Percentiles rank a stretch among this genome's conserved stretches.
phyloP scores from a whole-genome alignment of 1,139 yeast genomes.

The Magnusiomyces suaveolens region DNA sequence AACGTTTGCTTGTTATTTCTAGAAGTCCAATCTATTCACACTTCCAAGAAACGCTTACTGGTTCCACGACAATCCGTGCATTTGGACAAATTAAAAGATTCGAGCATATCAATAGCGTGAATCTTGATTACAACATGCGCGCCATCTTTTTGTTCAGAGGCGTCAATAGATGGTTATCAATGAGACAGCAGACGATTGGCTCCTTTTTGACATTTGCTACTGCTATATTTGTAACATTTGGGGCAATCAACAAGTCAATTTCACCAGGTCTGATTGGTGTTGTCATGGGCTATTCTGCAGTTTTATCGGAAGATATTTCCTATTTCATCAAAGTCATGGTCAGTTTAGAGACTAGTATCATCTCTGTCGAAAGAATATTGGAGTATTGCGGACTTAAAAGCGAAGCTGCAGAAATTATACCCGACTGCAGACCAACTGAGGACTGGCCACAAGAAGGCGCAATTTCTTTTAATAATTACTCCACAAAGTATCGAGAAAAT shows the following conservation, averaged over 20 bases:
- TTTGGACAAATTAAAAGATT: constrained; percentile 44
- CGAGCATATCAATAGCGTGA: constrained; percentile 44
- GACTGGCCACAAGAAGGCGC: constrained; percentile 57
- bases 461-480: constrained; percentile 48
- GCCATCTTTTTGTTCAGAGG: constrained; percentile 48
- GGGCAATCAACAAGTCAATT: constrained; percentile 44
- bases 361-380: constrained; percentile 64
- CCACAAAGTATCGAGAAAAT: constrained; percentile 54
- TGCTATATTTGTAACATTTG: constrained; percentile 40
- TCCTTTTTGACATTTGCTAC: constrained; percentile 53
- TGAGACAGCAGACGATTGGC: constrained; percentile 61
- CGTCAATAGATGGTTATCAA: constrained; percentile 63
- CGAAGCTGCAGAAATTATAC: constrained; percentile 43
- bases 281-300: constrained; percentile 60
- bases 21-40: constrained; percentile 73
- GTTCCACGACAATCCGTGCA: constrained; percentile 62
- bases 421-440: constrained; percentile 34
- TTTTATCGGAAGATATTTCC: constrained; percentile 51
- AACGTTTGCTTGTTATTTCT: constrained; percentile 67
- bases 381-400: constrained; percentile 58
- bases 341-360: constrained; percentile 64
- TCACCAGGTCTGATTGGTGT: constrained; percentile 66
- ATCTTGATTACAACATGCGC: constrained; percentile 54
- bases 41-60: constrained; percentile 66
- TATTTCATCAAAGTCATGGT: constrained; percentile 59